Percentiles rank a stretch among this genome's conserved stretches.
Evolutionary conservation across 192 early-diverging fungal species (phyloP).

Genomic region (Bifiguratus adelaidae): DNA sequence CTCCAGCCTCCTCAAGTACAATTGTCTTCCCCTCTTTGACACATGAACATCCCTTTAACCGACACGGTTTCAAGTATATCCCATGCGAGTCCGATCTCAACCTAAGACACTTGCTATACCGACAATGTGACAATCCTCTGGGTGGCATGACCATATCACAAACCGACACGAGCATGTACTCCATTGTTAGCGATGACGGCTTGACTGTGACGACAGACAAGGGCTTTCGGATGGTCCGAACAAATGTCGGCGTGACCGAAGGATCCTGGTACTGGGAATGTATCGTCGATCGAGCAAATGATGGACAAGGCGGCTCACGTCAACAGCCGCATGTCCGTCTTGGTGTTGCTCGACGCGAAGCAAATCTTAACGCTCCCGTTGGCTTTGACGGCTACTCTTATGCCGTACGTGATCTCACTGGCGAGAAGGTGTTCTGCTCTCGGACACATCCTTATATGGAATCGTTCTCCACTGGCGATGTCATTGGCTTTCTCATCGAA

Average conservation of each 20-base stretch:
- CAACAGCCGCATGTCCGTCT: constrained; percentile 52
- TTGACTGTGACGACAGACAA: constrained; percentile 46
- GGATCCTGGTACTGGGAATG: constrained; percentile 58
- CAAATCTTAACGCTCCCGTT: constrained; percentile 47
- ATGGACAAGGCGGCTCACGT: constrained; percentile 7
- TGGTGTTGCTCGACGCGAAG: constrained; percentile 54
- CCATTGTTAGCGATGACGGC: constrained; percentile 41
- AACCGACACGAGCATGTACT: constrained; percentile 47
- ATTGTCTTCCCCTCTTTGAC: no score
- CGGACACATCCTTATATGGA: constrained; percentile 36
- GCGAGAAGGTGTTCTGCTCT: constrained; percentile 47
- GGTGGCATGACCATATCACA: constrained; percentile 33
- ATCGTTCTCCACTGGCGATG: constrained; percentile 46
- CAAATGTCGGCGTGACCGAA: constrained; percentile 45
- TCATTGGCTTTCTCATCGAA: constrained; percentile 49
- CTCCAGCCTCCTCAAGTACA: no score
- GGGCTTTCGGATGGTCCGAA: constrained; percentile 53
- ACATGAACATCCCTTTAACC: constrained; percentile 44
- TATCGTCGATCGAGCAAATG: constrained; percentile 31
- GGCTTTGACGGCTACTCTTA: constrained; percentile 59
- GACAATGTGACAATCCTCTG: constrained; percentile 30
- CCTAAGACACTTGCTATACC: constrained; percentile 31
- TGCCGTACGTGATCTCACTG: constrained; percentile 49
- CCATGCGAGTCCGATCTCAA: constrained; percentile 36
- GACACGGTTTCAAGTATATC: constrained; percentile 49